phyloP scores from a whole-genome alignment of 805 yeast species.

The Metschnikowia baotianmanensis region DNA sequence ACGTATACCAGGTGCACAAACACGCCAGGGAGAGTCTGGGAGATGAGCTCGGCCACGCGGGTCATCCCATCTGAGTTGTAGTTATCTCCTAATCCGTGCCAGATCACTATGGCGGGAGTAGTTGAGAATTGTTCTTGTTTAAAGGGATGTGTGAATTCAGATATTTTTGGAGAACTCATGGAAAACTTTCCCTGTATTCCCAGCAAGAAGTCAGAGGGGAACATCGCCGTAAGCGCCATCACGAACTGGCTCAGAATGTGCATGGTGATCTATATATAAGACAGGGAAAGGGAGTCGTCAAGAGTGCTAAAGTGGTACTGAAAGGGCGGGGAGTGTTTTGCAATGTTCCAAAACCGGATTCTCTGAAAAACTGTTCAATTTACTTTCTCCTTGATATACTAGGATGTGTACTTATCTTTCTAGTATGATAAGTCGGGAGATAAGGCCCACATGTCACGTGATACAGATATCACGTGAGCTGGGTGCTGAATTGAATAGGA shows the following conservation, averaged over 20 bases:
- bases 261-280: no score
- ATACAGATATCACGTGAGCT: no score
- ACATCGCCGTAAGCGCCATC: slow-evolving; percentile 5
- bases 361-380: no score
- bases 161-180: neutral
- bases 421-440: no score
- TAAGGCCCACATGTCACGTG: no score
- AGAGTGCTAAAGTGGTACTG: neutral
- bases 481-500: no score
- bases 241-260: slow-evolving; percentile 9
- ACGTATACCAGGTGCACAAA: slow-evolving; percentile 54
- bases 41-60: slow-evolving; percentile 42
- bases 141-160: neutral
- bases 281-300: no score
- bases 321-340: neutral
- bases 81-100: slow-evolving; percentile 86
- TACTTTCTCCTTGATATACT: no score
- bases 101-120: slow-evolving; percentile 53
- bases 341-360: no score
- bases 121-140: neutral
- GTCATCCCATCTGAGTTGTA: slow-evolving; percentile 61
- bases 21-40: slow-evolving; percentile 46
- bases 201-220: neutral
- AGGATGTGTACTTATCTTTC: no score
- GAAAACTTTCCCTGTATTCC: neutral